Conservation (phyloP, 106 monocot species). For the Acanthochlamys bracteata region DNA sequence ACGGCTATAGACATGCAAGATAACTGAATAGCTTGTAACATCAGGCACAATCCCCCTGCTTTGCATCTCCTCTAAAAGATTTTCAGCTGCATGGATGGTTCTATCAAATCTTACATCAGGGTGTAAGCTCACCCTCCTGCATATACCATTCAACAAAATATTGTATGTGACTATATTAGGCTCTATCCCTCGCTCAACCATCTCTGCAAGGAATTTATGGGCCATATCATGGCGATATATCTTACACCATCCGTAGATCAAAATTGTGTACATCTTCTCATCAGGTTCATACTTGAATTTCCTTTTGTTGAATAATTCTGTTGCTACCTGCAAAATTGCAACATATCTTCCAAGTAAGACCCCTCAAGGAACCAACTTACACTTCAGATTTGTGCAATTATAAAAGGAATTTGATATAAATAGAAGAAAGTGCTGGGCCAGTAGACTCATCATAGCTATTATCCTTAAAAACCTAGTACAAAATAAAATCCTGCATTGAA, state of each 20-base stretch:
- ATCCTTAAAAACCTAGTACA: background rate
- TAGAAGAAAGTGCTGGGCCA: background rate
- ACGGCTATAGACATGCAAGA: constrained; percentile 87
- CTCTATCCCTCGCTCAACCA: constrained; percentile 57
- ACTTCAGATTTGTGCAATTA: background rate
- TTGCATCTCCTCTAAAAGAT: constrained; percentile 62
- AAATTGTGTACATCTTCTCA: constrained; percentile 73
- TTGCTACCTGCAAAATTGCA: constrained; percentile 52
- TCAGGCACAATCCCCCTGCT: constrained; percentile 77
- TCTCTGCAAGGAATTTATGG: constrained; percentile 60
- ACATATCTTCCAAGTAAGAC: background rate
- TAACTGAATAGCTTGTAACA: constrained; percentile 77
- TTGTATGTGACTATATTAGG: constrained; percentile 89
- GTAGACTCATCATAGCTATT: background rate
- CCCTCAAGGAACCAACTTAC: background rate
- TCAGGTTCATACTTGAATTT: constrained; percentile 49
- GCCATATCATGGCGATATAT: constrained; percentile 60
- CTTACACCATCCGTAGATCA: constrained; percentile 97
- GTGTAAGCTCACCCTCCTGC: constrained; percentile 73
- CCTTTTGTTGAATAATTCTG: constrained; percentile 87
- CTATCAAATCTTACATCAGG: constrained; percentile 68
- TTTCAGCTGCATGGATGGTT: constrained; percentile 49
- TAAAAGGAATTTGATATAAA: background rate
- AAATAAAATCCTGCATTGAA: background rate
- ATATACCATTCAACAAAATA: constrained; percentile 75